These are phyloP conservation scores for Monilinia aucupariae DNA, from an alignment of 2,329 filamentous ascomycete genomes.

Conservation along the genomic window DNA sequence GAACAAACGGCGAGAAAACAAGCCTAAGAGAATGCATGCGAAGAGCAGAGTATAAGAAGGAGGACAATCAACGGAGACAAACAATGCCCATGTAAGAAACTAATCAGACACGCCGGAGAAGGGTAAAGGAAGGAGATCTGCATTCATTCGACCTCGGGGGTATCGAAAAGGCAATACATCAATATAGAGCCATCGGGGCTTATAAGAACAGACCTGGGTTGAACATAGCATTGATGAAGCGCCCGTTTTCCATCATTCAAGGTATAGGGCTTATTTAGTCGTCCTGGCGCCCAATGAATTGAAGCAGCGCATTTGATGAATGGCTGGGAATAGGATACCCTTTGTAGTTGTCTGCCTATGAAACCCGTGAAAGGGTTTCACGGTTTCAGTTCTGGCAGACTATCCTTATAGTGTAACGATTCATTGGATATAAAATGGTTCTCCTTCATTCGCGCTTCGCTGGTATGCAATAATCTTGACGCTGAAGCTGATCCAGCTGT, in stretches of 20 bases:
- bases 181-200: background rate
- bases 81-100: background rate
- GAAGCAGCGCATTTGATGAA: background rate
- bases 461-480: background rate
- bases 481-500: background rate
- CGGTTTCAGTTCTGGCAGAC: background rate
- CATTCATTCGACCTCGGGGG: slow-evolving; percentile 1
- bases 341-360: background rate
- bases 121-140: background rate
- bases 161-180: background rate
- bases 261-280: background rate
- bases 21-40: background rate
- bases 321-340: background rate
- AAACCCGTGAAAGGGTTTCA: slow-evolving; percentile 12
- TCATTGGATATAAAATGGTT: slow-evolving; percentile 1
- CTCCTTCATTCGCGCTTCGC: background rate
- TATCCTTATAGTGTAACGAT: background rate
- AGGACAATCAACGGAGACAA: background rate
- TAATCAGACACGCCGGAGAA: background rate
- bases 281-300: background rate
- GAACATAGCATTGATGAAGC: slow-evolving; percentile 4
- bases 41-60: slow-evolving; percentile 1
- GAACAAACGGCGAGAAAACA: background rate
- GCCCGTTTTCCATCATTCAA: background rate
- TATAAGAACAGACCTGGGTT: background rate